Conservation (phyloP, 805 yeast genomes). For the Saccharomycopsis javanensis region DNA sequence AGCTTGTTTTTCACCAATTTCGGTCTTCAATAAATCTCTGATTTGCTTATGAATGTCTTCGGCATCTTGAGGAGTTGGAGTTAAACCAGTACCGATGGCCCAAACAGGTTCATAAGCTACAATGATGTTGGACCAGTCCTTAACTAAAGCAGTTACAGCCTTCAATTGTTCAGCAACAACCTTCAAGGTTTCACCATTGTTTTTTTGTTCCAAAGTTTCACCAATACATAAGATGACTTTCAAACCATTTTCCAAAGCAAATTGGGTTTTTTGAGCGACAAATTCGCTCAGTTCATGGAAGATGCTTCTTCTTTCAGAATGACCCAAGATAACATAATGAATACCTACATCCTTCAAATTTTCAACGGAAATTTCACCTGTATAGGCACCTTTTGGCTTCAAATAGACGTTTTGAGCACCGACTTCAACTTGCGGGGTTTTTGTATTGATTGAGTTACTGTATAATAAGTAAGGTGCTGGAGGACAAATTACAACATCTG, state of each 20-base stretch:
- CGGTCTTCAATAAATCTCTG: slow-evolving; percentile 70
- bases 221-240: slow-evolving; percentile 95
- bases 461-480: slow-evolving; percentile 86
- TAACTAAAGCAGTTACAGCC: slow-evolving; percentile 72
- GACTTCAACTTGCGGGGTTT: slow-evolving; percentile 57
- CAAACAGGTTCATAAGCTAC: slow-evolving; percentile 99
- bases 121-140: slow-evolving; percentile 88
- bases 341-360: slow-evolving; percentile 88
- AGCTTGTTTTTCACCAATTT: slow-evolving; percentile 74
- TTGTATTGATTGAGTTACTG: slow-evolving; percentile 60
- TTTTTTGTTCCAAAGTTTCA: slow-evolving; percentile 93
- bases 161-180: slow-evolving; percentile 84
- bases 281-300: slow-evolving; percentile 84
- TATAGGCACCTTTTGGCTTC: slow-evolving; percentile 92
- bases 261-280: slow-evolving; percentile 88
- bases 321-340: slow-evolving; percentile 93
- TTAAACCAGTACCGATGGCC: slow-evolving; percentile 99
- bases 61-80: slow-evolving; percentile 98
- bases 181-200: slow-evolving; percentile 74
- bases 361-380: slow-evolving; percentile 90
- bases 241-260: slow-evolving; percentile 82
- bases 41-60: slow-evolving; percentile 87
- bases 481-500: slow-evolving; percentile 92
- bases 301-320: slow-evolving; percentile 96
- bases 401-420: slow-evolving; percentile 88